Conservation (phyloP, 306 rosid genomes). For the Fragaria nilgerrensis region DNA sequence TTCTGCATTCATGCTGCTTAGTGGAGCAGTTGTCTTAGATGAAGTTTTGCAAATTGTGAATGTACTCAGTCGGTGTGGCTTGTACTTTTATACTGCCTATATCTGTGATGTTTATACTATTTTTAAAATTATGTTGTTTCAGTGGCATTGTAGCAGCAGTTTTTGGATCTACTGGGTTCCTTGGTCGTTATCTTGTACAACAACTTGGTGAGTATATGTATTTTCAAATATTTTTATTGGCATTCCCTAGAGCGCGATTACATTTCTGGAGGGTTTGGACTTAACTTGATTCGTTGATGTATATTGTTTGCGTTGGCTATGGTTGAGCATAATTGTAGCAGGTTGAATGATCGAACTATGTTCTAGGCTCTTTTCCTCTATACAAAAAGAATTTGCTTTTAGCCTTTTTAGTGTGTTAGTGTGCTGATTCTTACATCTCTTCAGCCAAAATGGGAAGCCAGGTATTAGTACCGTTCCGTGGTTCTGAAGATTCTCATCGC, state of each 20-base stretch:
- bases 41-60: too few species aligned
- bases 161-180: conserved; percentile 97
- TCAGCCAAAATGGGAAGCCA: conserved; percentile 99
- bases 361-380: not conserved
- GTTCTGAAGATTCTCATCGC: conserved; percentile 90
- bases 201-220: conserved; percentile 66
- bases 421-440: conserved; percentile 28
- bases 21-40: too few species aligned
- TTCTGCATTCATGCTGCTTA: too few species aligned
- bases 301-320: not conserved
- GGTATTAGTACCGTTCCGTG: conserved; percentile 91
- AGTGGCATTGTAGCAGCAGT: conserved; percentile 95
- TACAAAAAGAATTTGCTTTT: not conserved
- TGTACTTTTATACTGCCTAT: too few species aligned
- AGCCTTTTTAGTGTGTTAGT: conserved; percentile 14
- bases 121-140: conserved; percentile 25
- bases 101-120: not conserved
- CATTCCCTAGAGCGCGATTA: not conserved
- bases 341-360: not conserved
- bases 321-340: not conserved
- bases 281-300: not conserved
- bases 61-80: too few species aligned
- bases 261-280: not conserved
- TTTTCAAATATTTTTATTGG: not conserved
- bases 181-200: conserved; percentile 97